Evolutionary conservation across 2,329 filamentous ascomycete genomes (phyloP).

Genomic region (Cyanodermella asteris): DNA sequence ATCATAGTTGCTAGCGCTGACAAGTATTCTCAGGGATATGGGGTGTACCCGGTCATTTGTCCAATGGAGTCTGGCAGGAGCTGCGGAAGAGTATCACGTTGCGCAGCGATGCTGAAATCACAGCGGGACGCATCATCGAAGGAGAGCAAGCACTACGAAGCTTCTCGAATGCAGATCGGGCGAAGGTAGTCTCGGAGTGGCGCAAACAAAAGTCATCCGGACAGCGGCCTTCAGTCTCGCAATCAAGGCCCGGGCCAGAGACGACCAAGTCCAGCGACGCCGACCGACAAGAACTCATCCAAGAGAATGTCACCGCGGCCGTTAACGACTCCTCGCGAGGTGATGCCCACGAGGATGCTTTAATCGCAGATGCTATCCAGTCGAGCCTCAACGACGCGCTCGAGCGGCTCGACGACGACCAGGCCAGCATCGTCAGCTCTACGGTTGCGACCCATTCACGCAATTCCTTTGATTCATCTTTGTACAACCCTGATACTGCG

Average conservation of each 20-base stretch:
- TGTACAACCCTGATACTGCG: slow-evolving; percentile 2
- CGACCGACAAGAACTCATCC: too few relatives aligned
- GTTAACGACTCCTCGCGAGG: too few relatives aligned
- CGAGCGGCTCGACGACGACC: slow-evolving; percentile 5
- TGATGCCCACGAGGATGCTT: too few relatives aligned
- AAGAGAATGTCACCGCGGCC: too few relatives aligned
- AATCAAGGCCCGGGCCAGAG: too few relatives aligned
- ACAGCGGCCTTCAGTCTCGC: too few relatives aligned
- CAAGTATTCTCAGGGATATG: slow-evolving; percentile 29
- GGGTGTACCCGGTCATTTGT: slow-evolving; percentile 57
- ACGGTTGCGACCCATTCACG: slow-evolving; percentile 1
- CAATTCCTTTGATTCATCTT: slow-evolving; percentile 2
- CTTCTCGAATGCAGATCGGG: too few relatives aligned
- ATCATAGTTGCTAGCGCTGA: slow-evolving; percentile 1
- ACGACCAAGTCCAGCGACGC: too few relatives aligned
- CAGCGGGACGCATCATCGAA: slow-evolving; percentile 53
- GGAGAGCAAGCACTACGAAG: slow-evolving; percentile 52
- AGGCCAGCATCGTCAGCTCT: background rate
- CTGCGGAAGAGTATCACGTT: slow-evolving; percentile 48
- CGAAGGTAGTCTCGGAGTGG: too few relatives aligned
- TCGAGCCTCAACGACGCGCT: slow-evolving; percentile 20
- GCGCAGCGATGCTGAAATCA: slow-evolving; percentile 58
- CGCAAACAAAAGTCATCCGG: too few relatives aligned
- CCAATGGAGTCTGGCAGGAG: slow-evolving; percentile 64
- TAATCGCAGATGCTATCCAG: too few relatives aligned